A percentile compares a stretch with the other conserved stretches of the same genome.
These are phyloP conservation scores for Pneumocystis wakefieldiae DNA, from an alignment of 1,139 yeast genomes.

Conservation along the genomic window DNA sequence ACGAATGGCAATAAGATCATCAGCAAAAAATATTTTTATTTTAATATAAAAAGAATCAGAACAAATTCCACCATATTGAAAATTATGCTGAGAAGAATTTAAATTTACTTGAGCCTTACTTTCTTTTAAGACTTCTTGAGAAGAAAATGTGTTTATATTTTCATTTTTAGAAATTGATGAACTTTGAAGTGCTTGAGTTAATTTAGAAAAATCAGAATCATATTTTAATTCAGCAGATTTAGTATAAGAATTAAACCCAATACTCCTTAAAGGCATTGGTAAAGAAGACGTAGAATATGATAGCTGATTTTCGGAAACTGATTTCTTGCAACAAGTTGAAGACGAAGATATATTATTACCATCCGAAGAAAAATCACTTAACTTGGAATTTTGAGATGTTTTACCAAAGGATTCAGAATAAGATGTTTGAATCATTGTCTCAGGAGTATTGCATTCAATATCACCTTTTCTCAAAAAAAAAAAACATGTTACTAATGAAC, in stretches of 20 bases:
- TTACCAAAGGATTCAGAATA: constrained; percentile 28
- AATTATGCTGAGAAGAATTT: constrained; percentile 10
- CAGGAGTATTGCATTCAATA: constrained; percentile 24
- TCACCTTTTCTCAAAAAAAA: constrained; percentile 62
- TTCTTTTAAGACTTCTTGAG: constrained; percentile 1
- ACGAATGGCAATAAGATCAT: constrained; percentile 78
- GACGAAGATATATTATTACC: not conserved
- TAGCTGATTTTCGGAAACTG: not conserved
- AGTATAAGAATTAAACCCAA: not conserved
- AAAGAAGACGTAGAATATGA: constrained; percentile 6
- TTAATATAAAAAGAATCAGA: constrained; percentile 26
- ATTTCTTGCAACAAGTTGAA: not conserved
- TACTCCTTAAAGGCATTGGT: not conserved
- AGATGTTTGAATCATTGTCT: constrained; percentile 22
- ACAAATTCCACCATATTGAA: constrained; percentile 18
- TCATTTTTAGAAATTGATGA: not conserved
- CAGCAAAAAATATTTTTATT: constrained; percentile 77
- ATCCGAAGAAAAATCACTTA: not conserved
- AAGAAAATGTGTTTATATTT: not conserved
- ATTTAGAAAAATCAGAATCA: not conserved
- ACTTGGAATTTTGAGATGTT: constrained; percentile 12
- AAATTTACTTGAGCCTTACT: constrained; percentile 1
- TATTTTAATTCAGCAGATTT: not conserved
- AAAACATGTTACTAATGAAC: constrained; percentile 51
- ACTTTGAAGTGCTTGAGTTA: not conserved